Percentiles rank a stretch among this genome's conserved stretches.
Evolutionary conservation across 495 filamentous ascomycete genomes (phyloP).

Genomic region (Beverwykella pulmonaria): DNA sequence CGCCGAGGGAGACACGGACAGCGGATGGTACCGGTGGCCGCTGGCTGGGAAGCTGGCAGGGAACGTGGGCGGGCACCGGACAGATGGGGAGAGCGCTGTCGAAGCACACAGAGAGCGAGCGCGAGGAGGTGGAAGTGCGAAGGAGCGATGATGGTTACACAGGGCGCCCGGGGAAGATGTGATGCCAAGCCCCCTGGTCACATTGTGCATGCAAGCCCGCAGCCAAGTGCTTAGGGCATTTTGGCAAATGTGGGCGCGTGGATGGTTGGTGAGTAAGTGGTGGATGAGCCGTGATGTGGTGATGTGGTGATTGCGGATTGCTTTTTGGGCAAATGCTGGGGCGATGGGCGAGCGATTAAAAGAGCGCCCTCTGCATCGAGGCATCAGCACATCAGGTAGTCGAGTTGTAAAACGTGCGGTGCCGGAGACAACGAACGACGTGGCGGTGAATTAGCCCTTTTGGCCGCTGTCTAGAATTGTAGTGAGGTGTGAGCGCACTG

Average conservation of each 20-base stretch:
- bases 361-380: not conserved
- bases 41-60: constrained; percentile 12
- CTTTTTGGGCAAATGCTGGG: not conserved
- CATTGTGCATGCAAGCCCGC: constrained; percentile 26
- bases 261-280: constrained; percentile 1
- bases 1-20: constrained; percentile 7
- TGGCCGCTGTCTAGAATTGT: too few relatives aligned
- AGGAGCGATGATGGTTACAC: constrained; percentile 24
- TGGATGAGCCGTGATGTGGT: not conserved
- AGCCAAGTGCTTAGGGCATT: constrained; percentile 1
- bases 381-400: too few relatives aligned
- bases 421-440: too few relatives aligned
- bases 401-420: too few relatives aligned
- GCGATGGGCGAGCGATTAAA: not conserved
- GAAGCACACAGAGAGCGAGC: not conserved
- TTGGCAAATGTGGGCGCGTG: too few relatives aligned
- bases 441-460: too few relatives aligned
- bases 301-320: not conserved
- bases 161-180: constrained; percentile 9
- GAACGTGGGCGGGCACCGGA: constrained; percentile 19
- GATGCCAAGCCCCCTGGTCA: constrained; percentile 20
- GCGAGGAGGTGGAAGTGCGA: not conserved
- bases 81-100: not conserved
- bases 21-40: constrained; percentile 23
- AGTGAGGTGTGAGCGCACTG: too few relatives aligned